phyloP scores from a whole-genome alignment of 2,329 filamentous ascomycete genomes.

The Verticillium nonalfalfae region DNA sequence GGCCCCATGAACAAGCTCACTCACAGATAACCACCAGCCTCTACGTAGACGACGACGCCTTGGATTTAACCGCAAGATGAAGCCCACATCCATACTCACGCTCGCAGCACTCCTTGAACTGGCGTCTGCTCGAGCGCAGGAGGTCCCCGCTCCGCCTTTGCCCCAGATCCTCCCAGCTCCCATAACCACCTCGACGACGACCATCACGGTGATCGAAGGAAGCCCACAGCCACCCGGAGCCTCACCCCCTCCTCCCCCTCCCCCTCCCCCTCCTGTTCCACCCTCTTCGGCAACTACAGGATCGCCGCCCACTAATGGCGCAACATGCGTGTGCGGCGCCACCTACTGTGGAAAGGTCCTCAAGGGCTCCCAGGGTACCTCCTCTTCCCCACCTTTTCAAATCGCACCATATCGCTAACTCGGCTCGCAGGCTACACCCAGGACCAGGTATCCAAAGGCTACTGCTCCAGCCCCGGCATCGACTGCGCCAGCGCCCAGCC shows the following conservation, averaged over 20 bases:
- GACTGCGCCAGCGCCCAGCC: conserved; percentile 23
- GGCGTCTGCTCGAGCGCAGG: conserved; percentile 6
- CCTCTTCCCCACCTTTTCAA: not conserved
- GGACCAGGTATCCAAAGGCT: conserved; percentile 24
- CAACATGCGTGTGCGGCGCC: conserved; percentile 33
- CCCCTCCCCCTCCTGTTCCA: not conserved
- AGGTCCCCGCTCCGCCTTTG: conserved; percentile 1
- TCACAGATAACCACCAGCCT: no score
- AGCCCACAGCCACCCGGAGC: not conserved
- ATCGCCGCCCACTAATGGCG: conserved; percentile 14
- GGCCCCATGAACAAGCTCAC: no score
- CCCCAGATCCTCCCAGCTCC: not conserved
- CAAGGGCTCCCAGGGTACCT: conserved; percentile 14
- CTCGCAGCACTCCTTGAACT: conserved; percentile 2
- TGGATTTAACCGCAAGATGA: not conserved
- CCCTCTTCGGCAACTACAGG: not conserved
- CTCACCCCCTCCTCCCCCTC: not conserved
- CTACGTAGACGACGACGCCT: not conserved
- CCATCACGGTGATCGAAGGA: conserved; percentile 5
- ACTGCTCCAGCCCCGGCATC: conserved; percentile 29
- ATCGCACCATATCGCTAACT: not conserved
- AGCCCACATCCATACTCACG: not conserved
- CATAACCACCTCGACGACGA: conserved; percentile 2
- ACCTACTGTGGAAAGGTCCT: conserved; percentile 33
- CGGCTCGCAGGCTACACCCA: conserved; percentile 6